Conservation (phyloP, 352 stramenopile genomes). For the Globisporangium camurandrum region DNA sequence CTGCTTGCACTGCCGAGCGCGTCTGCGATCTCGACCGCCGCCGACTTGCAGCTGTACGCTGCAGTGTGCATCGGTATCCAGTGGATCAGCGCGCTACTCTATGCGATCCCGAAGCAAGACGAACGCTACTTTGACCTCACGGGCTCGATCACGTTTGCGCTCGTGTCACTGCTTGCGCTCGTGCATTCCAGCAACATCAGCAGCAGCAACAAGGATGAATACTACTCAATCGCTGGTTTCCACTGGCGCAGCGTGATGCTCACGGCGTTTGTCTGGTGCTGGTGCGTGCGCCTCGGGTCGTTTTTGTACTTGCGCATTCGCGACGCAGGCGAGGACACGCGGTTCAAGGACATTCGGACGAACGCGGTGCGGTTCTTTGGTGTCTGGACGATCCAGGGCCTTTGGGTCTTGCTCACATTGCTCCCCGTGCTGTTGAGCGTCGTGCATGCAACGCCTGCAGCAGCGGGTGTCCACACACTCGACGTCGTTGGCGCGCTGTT, state of each 20-base stretch:
- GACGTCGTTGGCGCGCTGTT: conserved; percentile 32
- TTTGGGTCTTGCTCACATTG: conserved; percentile 76
- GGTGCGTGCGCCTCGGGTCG: conserved; percentile 62
- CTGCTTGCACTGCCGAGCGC: conserved; percentile 29
- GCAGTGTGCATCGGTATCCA: conserved; percentile 46
- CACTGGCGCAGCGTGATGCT: conserved; percentile 48
- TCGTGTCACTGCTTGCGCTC: conserved; percentile 44
- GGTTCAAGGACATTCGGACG: conserved; percentile 57
- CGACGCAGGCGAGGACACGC: conserved; percentile 55
- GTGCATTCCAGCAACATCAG: conserved; percentile 3
- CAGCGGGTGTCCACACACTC: conserved; percentile 16
- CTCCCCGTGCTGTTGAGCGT: conserved; percentile 59
- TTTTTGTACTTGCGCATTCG: conserved; percentile 79
- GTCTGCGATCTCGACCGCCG: conserved; percentile 21
- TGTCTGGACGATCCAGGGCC: conserved; percentile 75
- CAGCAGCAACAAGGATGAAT: conserved; percentile 6
- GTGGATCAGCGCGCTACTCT: conserved; percentile 55
- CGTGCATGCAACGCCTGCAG: conserved; percentile 18
- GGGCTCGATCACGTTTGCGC: conserved; percentile 64
- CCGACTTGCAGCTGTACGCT: conserved; percentile 41
- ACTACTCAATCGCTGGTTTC: too few species aligned
- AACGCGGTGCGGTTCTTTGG: conserved; percentile 66
- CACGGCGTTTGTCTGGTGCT: conserved; percentile 65
- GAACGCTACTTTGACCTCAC: conserved; percentile 84
- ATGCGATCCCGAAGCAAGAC: conserved; percentile 58